Evolutionary conservation across 2,329 filamentous ascomycete genomes (phyloP).

Genomic region (Cladosporium austrohemisphaericum): DNA sequence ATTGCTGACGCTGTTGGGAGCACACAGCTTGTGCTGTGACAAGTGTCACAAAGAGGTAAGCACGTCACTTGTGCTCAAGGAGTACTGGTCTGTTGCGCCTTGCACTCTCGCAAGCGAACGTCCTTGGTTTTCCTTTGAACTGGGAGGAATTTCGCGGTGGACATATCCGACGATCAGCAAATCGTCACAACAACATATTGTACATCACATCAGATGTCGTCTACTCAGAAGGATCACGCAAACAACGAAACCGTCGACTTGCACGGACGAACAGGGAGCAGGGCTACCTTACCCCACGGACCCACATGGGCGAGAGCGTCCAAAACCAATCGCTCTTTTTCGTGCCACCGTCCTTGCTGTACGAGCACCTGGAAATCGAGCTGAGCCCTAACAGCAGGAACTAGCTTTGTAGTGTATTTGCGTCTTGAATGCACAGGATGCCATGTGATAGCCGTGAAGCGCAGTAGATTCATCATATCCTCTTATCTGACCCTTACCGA

Average conservation of each 20-base stretch:
- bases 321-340: constrained; percentile 6
- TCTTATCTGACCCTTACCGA: constrained; percentile 6
- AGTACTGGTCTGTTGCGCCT: too few species aligned
- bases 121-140: too few species aligned
- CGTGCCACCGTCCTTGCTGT: constrained; percentile 5
- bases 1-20: neutral
- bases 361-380: neutral
- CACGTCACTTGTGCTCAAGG: neutral
- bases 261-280: too few species aligned
- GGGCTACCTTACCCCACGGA: neutral
- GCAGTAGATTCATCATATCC: neutral
- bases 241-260: too few species aligned
- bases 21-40: neutral
- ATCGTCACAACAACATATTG: too few species aligned
- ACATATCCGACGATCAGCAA: too few species aligned
- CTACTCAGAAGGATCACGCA: neutral
- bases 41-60: neutral
- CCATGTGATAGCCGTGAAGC: neutral
- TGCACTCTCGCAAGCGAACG: too few species aligned
- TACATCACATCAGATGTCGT: neutral
- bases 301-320: neutral
- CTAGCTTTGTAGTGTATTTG: too few species aligned
- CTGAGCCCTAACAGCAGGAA: too few species aligned
- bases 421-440: too few species aligned
- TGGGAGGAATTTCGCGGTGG: too few species aligned